Percentiles rank a stretch among this genome's conserved stretches.
phyloP scores from a whole-genome alignment of 441 rosid genomes.

The Mallotus japonicus region DNA sequence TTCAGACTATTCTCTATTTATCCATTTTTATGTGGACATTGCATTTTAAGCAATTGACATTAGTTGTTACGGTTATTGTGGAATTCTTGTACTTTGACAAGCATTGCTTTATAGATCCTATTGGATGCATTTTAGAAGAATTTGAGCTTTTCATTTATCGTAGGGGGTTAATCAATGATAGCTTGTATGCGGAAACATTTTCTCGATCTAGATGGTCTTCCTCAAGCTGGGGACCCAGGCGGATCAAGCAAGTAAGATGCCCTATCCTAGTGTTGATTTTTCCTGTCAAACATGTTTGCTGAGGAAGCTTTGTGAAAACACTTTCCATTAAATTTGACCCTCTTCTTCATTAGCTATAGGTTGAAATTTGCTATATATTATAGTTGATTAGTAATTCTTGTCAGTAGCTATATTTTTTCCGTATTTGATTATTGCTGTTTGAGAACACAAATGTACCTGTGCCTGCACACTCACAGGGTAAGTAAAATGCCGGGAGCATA shows the following conservation, averaged over 20 bases:
- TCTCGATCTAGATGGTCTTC: conserved; percentile 85
- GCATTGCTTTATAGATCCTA: conserved; percentile 1
- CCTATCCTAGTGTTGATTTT: conserved; percentile 17
- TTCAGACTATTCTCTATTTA: conserved; percentile 3
- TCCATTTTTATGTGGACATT: not conserved
- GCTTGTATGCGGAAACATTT: conserved; percentile 72
- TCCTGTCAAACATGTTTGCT: not conserved
- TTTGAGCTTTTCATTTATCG: conserved; percentile 25
- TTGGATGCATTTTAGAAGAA: not conserved
- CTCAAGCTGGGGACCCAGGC: conserved; percentile 81
- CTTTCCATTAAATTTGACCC: not conserved
- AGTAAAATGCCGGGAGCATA: not conserved
- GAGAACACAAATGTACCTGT: not conserved
- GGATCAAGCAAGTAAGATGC: conserved; percentile 72
- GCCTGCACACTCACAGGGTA: not conserved
- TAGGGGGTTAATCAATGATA: conserved; percentile 79
- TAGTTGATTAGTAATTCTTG: not conserved
- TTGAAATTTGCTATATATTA: not conserved
- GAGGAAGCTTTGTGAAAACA: not conserved
- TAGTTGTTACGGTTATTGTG: not conserved
- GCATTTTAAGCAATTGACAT: not conserved
- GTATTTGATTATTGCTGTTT: not conserved
- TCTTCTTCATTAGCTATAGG: not conserved
- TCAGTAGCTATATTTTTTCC: conserved; percentile 9
- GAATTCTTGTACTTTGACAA: not conserved